phyloP scores from a whole-genome alignment of 371 early-diverging fungal genomes.

The Mortierella sp. region DNA sequence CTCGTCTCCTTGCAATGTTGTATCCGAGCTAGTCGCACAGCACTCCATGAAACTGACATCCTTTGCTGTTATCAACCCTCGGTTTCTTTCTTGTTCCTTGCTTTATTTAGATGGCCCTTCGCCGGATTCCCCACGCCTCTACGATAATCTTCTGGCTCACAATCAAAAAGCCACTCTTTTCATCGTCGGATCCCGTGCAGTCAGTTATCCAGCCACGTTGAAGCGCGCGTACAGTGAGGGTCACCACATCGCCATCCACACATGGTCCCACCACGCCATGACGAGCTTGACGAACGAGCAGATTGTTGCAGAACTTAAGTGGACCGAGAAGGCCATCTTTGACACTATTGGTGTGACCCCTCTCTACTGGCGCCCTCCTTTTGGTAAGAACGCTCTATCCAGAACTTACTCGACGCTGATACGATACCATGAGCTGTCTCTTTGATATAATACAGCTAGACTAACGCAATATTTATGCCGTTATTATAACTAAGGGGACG shows the following conservation, averaged over 20 bases:
- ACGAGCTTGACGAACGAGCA: constrained; percentile 72
- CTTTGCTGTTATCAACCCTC: not conserved
- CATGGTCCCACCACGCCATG: constrained; percentile 74
- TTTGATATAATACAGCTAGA: not conserved
- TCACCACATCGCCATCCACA: constrained; percentile 48
- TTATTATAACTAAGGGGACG: constrained; percentile 57
- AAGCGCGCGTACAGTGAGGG: constrained; percentile 56
- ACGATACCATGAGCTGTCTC: not conserved
- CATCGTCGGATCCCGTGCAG: constrained; percentile 66
- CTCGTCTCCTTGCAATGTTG: too few relatives aligned
- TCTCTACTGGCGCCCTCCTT: constrained; percentile 67
- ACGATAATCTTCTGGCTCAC: constrained; percentile 59
- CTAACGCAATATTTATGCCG: not conserved
- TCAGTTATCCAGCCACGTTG: constrained; percentile 59
- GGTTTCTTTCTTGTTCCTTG: not conserved
- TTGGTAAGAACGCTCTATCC: constrained; percentile 50
- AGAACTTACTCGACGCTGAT: not conserved
- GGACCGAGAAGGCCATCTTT: constrained; percentile 73
- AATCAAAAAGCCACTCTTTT: constrained; percentile 73
- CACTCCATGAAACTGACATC: not conserved
- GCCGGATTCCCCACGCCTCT: constrained; percentile 55
- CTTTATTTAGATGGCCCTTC: constrained; percentile 45
- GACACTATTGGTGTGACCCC: constrained; percentile 68
- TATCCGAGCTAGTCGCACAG: not conserved
- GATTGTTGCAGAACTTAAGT: constrained; percentile 78